Percentiles rank a stretch among this genome's conserved stretches.
phyloP scores from a whole-genome alignment of 1,139 yeast species.

The Geotrichum histeridarum region DNA sequence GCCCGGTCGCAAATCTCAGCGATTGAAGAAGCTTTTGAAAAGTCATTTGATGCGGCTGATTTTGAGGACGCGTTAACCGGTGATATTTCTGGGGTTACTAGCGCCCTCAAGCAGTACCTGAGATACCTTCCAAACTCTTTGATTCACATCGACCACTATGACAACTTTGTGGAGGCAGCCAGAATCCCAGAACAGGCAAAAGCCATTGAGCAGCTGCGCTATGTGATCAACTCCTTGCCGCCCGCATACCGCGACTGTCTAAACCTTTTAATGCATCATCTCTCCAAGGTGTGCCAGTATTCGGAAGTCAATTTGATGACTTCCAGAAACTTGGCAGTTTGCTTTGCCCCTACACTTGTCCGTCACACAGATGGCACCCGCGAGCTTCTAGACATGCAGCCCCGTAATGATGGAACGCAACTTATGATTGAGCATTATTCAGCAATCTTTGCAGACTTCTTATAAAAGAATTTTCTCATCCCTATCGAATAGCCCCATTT shows the following conservation, averaged over 20 bases:
- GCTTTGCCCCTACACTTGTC: conserved; percentile 90
- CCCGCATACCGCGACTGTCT: conserved; percentile 60
- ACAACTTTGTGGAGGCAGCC: conserved; percentile 49
- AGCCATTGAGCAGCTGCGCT: conserved; percentile 35
- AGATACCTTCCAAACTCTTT: conserved; percentile 82
- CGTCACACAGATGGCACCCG: conserved; percentile 76
- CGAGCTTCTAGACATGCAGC: conserved; percentile 82
- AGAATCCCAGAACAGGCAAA: conserved; percentile 5
- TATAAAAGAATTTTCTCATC: background rate
- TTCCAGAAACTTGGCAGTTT: conserved; percentile 75
- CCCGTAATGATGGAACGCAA: conserved; percentile 75
- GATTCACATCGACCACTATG: conserved; percentile 65
- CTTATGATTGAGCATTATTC: conserved; percentile 57
- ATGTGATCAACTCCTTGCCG: conserved; percentile 51
- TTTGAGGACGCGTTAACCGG: conserved; percentile 47
- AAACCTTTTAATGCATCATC: conserved; percentile 55
- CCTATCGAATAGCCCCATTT: background rate
- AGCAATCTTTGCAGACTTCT: conserved; percentile 37
- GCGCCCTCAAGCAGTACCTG: conserved; percentile 80
- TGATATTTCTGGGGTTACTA: conserved; percentile 82
- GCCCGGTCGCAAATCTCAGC: conserved; percentile 69
- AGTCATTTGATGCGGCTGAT: conserved; percentile 25
- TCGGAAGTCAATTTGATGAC: conserved; percentile 55
- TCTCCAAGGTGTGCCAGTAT: conserved; percentile 37
- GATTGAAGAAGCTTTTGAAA: conserved; percentile 43